These are phyloP conservation scores for Proliferodiscus dingleyae DNA, from an alignment of 2,329 filamentous ascomycete genomes.

Conservation along the genomic window DNA sequence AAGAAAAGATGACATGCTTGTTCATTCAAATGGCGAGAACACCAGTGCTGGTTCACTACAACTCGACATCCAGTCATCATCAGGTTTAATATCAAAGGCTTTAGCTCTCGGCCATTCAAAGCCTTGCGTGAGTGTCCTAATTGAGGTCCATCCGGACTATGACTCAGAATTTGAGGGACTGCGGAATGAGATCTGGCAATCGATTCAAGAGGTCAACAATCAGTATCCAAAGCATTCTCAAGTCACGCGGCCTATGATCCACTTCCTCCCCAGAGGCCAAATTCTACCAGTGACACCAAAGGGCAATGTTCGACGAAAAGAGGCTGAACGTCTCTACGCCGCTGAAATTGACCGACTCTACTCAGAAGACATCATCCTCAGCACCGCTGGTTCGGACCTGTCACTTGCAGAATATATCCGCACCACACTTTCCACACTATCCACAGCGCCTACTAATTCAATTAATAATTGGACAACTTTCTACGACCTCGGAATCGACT, in stretches of 20 bases:
- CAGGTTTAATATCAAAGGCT: conserved; percentile 21
- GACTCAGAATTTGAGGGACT: conserved; percentile 11
- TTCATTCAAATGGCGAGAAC: conserved; percentile 32
- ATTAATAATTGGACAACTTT: conserved; percentile 25
- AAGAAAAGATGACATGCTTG: conserved; percentile 31
- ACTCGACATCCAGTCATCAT: conserved; percentile 26
- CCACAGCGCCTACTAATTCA: conserved; percentile 9
- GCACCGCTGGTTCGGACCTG: conserved; percentile 1
- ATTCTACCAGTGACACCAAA: conserved; percentile 30
- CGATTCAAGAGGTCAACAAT: conserved; percentile 21
- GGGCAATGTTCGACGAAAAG: conserved; percentile 31
- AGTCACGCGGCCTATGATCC: conserved; percentile 26
- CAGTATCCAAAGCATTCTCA: conserved; percentile 23
- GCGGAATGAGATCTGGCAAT: conserved; percentile 16
- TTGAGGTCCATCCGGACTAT: conserved; percentile 23
- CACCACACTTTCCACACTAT: conserved; percentile 15
- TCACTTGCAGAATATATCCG: conserved; percentile 20
- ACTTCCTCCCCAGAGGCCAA: conserved; percentile 21
- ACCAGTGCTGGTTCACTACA: conserved; percentile 28
- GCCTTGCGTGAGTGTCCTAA: conserved; percentile 24
- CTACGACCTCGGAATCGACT: conserved; percentile 26
- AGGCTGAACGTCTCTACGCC: conserved; percentile 24
- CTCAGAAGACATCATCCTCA: conserved; percentile 2
- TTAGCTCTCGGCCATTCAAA: conserved; percentile 26
- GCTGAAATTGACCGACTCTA: conserved; percentile 24